Conservation (phyloP, 169 alveolate species). For the Perkinsus olseni region DNA sequence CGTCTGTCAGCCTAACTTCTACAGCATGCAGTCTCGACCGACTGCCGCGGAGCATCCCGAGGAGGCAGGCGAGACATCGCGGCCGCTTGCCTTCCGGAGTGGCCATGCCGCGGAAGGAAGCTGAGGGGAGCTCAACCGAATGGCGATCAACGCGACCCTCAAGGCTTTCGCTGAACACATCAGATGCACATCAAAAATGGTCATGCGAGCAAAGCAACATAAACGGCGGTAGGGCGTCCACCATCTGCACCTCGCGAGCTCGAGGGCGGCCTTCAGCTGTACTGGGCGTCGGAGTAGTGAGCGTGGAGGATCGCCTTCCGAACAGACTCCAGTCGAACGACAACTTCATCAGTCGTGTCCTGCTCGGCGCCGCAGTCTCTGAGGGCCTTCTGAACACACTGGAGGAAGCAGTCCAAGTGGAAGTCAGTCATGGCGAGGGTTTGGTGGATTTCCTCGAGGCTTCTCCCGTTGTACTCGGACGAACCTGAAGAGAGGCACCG, state of each 20-base stretch:
- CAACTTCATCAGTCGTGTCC: background rate
- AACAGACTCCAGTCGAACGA: background rate
- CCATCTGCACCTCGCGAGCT: background rate
- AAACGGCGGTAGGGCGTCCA: too few species aligned
- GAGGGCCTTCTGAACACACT: background rate
- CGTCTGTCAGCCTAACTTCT: background rate
- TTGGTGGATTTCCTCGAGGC: background rate
- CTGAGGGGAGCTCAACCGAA: too few species aligned
- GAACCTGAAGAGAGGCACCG: background rate
- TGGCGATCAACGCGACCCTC: too few species aligned
- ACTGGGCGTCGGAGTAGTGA: background rate
- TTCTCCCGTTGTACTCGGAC: background rate
- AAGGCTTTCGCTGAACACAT: too few species aligned
- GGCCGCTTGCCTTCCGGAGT: background rate
- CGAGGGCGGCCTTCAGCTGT: background rate
- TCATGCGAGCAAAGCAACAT: too few species aligned
- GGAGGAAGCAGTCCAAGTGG: background rate
- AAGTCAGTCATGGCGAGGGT: background rate
- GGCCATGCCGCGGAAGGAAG: too few species aligned
- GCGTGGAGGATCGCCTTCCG: background rate
- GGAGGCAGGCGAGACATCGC: background rate
- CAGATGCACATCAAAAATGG: too few species aligned
- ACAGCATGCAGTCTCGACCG: background rate
- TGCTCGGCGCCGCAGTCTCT: background rate
- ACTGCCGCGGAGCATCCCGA: background rate